A percentile compares a stretch with the other conserved stretches of the same genome.
phyloP scores from a whole-genome alignment of 2,329 filamentous ascomycete species.

The Moelleriella libera region DNA sequence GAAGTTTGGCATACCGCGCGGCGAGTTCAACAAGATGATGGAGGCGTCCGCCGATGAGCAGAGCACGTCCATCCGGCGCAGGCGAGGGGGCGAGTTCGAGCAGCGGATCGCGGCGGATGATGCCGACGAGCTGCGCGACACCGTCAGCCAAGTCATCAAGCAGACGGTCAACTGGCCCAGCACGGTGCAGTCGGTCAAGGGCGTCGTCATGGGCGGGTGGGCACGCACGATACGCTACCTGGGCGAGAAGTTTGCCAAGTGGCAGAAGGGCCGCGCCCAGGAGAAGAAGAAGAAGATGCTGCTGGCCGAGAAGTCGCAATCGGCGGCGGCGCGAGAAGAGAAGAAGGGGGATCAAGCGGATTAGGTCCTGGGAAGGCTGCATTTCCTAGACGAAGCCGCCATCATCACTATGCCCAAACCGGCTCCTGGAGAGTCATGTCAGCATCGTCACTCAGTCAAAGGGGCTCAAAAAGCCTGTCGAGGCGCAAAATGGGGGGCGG shows the following conservation, averaged over 20 bases:
- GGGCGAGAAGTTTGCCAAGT: constrained; percentile 66
- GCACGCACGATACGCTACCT: constrained; percentile 60
- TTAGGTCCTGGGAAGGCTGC: too few relatives aligned
- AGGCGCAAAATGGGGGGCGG: too few relatives aligned
- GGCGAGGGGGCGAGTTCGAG: constrained; percentile 76
- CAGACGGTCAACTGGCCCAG: constrained; percentile 90
- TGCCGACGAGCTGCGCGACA: constrained; percentile 48
- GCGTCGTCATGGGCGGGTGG: constrained; percentile 64
- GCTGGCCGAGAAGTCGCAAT: too few relatives aligned
- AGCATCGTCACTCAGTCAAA: too few relatives aligned
- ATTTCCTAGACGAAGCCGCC: too few relatives aligned
- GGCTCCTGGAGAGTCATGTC: too few relatives aligned
- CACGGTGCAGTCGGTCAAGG: constrained; percentile 75
- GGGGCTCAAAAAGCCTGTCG: too few relatives aligned
- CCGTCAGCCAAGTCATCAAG: constrained; percentile 64
- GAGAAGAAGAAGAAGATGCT: constrained; percentile 4
- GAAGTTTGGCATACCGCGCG: constrained; percentile 72
- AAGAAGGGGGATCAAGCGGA: too few relatives aligned
- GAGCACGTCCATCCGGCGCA: constrained; percentile 52
- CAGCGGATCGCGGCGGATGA: constrained; percentile 64
- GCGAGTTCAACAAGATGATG: constrained; percentile 77
- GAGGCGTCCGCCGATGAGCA: constrained; percentile 54
- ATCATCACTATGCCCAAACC: too few relatives aligned
- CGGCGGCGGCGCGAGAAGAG: too few relatives aligned
- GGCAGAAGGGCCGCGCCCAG: constrained; percentile 26